phyloP scores from a whole-genome alignment of 1,139 yeast species.

The Saccharomyces pastorianus region DNA sequence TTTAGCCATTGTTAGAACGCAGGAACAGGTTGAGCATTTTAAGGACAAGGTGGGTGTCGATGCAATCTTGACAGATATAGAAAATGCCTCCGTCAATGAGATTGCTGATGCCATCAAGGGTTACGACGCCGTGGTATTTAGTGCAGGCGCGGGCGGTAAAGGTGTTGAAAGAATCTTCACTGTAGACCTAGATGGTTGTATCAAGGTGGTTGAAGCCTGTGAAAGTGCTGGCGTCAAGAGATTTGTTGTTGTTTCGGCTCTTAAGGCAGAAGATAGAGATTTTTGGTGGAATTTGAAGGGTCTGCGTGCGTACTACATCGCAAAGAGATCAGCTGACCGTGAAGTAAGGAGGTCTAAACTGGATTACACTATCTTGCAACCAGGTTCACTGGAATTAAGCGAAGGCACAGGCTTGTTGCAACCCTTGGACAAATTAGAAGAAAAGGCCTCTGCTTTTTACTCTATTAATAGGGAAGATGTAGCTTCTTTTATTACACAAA shows the following conservation, averaged over 20 bases:
- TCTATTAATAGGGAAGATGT: constrained; percentile 28
- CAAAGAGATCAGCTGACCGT: constrained; percentile 50
- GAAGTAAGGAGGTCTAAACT: constrained; percentile 36
- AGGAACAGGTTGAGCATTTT: constrained; percentile 39
- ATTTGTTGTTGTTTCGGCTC: constrained; percentile 49
- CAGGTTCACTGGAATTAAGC: constrained; percentile 39
- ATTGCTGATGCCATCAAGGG: constrained; percentile 39
- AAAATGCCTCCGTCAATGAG: constrained; percentile 32
- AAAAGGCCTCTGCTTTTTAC: constrained; percentile 8
- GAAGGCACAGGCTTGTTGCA: constrained; percentile 37
- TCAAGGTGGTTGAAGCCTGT: constrained; percentile 50
- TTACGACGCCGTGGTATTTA: constrained; percentile 50
- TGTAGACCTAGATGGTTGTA: constrained; percentile 58
- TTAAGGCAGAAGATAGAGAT: constrained; percentile 44
- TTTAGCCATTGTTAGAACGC: constrained; percentile 45
- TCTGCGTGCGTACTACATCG: constrained; percentile 39
- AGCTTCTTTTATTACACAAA: constrained; percentile 20
- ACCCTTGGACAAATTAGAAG: constrained; percentile 12
- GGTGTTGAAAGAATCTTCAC: constrained; percentile 40
- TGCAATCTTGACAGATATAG: constrained; percentile 36
- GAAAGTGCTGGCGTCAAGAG: constrained; percentile 40
- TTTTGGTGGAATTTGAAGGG: constrained; percentile 34
- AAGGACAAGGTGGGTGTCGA: constrained; percentile 33
- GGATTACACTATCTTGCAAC: constrained; percentile 48
- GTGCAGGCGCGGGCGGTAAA: constrained; percentile 59